Conservation (phyloP, 352 stramenopile species). For the Aphanomyces cochlioides region DNA sequence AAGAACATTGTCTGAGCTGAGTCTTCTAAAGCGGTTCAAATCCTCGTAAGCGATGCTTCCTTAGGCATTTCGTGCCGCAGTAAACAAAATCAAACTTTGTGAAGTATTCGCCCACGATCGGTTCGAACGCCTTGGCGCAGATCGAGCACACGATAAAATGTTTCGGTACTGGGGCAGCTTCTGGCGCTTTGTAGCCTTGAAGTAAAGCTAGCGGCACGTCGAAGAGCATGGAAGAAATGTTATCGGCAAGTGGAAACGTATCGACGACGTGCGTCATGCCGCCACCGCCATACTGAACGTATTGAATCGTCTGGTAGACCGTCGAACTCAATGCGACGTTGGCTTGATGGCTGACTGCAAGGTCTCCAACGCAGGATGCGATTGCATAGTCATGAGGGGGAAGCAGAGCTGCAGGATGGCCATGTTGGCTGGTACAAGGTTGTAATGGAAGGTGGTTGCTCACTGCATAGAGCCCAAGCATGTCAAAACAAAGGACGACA, state of each 20-base stretch:
- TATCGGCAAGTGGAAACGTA: constrained; percentile 40
- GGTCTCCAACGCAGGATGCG: constrained; percentile 35
- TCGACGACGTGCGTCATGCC: constrained; percentile 59
- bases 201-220: constrained; percentile 49
- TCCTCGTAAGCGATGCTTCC: constrained; percentile 58
- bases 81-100: constrained; percentile 82
- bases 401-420: not conserved
- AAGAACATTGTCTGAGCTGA: constrained; percentile 61
- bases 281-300: constrained; percentile 60
- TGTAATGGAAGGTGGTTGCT: constrained; percentile 40
- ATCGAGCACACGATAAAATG: constrained; percentile 74
- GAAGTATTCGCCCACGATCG: constrained; percentile 82
- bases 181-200: constrained; percentile 58
- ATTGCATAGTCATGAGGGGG: constrained; percentile 45
- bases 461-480: constrained; percentile 59
- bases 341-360: constrained; percentile 29
- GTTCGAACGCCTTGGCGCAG: constrained; percentile 67
- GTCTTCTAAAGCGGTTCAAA: constrained; percentile 37
- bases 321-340: constrained; percentile 65
- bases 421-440: not conserved
- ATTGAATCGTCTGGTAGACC: constrained; percentile 61
- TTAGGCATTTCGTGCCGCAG: constrained; percentile 78
- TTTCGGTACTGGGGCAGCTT: constrained; percentile 54
- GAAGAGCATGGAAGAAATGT: constrained; percentile 43
- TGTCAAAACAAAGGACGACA: constrained; percentile 56